Conservation (phyloP, 441 rosid species). For the Syzygium syzygioides region DNA sequence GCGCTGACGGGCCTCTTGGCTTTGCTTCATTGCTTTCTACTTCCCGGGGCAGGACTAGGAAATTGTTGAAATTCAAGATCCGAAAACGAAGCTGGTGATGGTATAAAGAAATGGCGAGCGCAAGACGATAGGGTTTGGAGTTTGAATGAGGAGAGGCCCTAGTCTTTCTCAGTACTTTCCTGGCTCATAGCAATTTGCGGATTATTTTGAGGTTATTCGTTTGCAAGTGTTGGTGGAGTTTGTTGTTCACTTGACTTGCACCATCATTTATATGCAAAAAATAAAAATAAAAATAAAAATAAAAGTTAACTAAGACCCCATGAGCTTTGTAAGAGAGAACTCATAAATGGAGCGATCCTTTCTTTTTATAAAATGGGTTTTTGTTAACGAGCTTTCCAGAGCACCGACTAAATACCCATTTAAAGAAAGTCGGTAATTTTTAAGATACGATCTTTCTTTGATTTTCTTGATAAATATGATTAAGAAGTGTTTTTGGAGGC, state of each 20-base stretch:
- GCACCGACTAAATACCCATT: not conserved
- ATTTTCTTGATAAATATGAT: not conserved
- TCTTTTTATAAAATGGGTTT: not conserved
- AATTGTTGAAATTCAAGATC: not conserved
- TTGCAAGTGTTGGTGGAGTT: not conserved
- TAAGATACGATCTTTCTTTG: not conserved
- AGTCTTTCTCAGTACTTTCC: not conserved
- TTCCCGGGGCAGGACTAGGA: not conserved
- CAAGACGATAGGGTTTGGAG: not conserved
- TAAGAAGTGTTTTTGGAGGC: not conserved
- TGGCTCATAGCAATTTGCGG: not conserved
- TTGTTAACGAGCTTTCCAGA: not conserved
- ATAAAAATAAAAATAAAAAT: not conserved
- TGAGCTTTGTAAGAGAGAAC: not conserved
- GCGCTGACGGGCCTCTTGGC: not conserved
- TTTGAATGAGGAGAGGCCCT: not conserved
- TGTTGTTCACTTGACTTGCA: not conserved
- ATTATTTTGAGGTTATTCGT: not conserved
- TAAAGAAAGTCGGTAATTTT: too few relatives aligned
- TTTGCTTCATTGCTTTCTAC: not conserved
- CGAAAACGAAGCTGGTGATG: not conserved
- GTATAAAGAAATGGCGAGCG: not conserved
- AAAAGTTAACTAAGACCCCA: not conserved
- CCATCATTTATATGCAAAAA: not conserved
- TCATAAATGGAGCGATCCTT: not conserved